A percentile compares a stretch with the other conserved stretches of the same genome.
These are phyloP conservation scores for Ophiocordyceps sinensis DNA, from an alignment of 2,329 filamentous ascomycete species.

Conservation along the genomic window DNA sequence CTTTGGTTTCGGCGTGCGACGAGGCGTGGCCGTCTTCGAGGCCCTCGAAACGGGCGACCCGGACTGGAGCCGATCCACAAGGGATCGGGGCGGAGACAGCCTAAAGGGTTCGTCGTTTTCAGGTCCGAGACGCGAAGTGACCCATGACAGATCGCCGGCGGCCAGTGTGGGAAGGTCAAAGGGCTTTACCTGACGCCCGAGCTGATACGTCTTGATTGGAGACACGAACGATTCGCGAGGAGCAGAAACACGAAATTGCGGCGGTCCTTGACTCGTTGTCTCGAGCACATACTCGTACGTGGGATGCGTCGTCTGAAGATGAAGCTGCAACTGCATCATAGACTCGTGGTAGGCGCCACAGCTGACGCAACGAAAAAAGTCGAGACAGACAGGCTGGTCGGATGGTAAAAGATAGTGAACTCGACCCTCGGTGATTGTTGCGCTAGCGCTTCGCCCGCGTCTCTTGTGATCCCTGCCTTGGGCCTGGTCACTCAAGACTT, in stretches of 20 bases:
- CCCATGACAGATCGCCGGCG: slow-evolving; percentile 31
- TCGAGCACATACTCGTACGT: slow-evolving; percentile 28
- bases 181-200: slow-evolving; percentile 25
- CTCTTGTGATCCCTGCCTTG: slow-evolving; percentile 36
- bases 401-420: slow-evolving; percentile 31
- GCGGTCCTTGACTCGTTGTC: slow-evolving; percentile 20
- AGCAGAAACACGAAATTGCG: slow-evolving; percentile 24
- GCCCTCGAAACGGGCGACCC: slow-evolving; percentile 8
- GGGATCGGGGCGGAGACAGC: slow-evolving; percentile 9
- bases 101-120: slow-evolving; percentile 12
- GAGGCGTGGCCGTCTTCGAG: slow-evolving; percentile 3
- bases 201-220: slow-evolving; percentile 23
- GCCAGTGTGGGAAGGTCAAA: slow-evolving; percentile 30
- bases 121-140: slow-evolving; percentile 25
- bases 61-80: slow-evolving; percentile 9
- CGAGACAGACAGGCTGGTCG: slow-evolving; percentile 29
- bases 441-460: slow-evolving; percentile 11
- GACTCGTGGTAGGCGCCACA: slow-evolving; percentile 33
- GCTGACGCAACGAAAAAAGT: slow-evolving; percentile 34
- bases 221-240: slow-evolving; percentile 12
- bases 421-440: slow-evolving; percentile 21
- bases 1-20: slow-evolving; percentile 7
- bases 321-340: slow-evolving; percentile 31
- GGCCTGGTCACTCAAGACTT: slow-evolving; percentile 41
- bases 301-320: slow-evolving; percentile 30